A percentile compares a stretch with the other conserved stretches of the same genome.
Conservation (phyloP, 805 yeast genomes). For the Yamadazyma philogaea region DNA sequence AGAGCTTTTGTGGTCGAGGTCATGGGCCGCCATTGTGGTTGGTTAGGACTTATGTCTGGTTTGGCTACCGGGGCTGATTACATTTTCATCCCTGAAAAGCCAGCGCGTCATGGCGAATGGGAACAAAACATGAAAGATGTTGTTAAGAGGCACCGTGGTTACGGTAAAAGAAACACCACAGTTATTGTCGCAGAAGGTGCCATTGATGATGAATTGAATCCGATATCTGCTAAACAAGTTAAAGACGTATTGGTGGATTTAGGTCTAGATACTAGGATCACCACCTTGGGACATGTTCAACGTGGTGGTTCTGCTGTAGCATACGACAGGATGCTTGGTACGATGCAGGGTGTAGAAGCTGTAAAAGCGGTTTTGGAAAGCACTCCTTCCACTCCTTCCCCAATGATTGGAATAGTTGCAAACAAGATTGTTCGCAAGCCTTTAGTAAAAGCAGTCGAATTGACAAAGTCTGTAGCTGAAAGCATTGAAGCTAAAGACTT, state of each 20-base stretch:
- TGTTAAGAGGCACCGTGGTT: constrained; percentile 58
- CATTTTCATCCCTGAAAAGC: constrained; percentile 77
- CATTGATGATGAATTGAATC: constrained; percentile 62
- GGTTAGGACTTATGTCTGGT: constrained; percentile 83
- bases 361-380: constrained; percentile 69
- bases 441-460: constrained; percentile 66
- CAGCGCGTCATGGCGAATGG: constrained; percentile 65
- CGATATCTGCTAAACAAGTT: constrained; percentile 64
- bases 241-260: constrained; percentile 61
- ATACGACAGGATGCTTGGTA: constrained; percentile 66
- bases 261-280: constrained; percentile 74
- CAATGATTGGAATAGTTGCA: constrained; percentile 72
- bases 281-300: constrained; percentile 78
- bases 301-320: constrained; percentile 84
- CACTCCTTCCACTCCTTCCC: constrained; percentile 71
- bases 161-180: constrained; percentile 75
- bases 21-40: constrained; percentile 89
- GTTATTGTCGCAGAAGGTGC: constrained; percentile 88
- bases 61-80: constrained; percentile 78
- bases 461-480: constrained; percentile 69
- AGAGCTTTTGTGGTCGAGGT: constrained; percentile 83
- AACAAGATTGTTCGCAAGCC: constrained; percentile 67
- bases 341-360: constrained; percentile 80
- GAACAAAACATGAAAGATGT: constrained; percentile 62
- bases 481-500: constrained; percentile 67